Conservation (phyloP, 1,284 basidiomycete genomes). For the Serendipita sp. region DNA sequence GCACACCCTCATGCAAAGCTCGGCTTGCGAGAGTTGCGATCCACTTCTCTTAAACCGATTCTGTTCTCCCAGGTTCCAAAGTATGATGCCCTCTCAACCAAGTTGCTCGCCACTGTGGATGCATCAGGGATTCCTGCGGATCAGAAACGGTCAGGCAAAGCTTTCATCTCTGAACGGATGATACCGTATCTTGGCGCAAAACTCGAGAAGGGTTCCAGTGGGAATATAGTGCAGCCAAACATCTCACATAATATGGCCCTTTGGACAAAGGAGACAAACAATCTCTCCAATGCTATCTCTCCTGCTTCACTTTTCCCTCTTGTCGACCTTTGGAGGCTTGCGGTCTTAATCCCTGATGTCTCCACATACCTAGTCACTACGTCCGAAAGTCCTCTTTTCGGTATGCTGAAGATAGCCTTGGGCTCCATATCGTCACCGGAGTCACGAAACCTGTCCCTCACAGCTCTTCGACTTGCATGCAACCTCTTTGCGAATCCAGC, state of each 20-base stretch:
- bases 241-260: slow-evolving; percentile 14
- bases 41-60: slow-evolving; percentile 61
- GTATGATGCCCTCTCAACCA: slow-evolving; percentile 47
- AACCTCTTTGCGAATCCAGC: slow-evolving; percentile 50
- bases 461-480: slow-evolving; percentile 55
- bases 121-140: slow-evolving; percentile 22
- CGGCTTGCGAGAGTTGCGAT: slow-evolving; percentile 44
- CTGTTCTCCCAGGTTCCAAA: slow-evolving; percentile 58
- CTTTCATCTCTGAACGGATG: slow-evolving; percentile 33
- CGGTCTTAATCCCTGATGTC: slow-evolving; percentile 47
- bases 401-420: slow-evolving; percentile 32
- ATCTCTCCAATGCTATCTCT: slow-evolving; percentile 35
- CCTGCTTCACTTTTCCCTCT: slow-evolving; percentile 60
- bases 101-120: slow-evolving; percentile 52
- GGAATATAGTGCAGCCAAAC: slow-evolving; percentile 16
- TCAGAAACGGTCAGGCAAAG: slow-evolving; percentile 32
- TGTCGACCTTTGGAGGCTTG: slow-evolving; percentile 73
- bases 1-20: slow-evolving; percentile 63
- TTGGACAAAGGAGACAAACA: slow-evolving; percentile 36
- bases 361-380: slow-evolving; percentile 34
- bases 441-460: slow-evolving; percentile 47
- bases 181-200: slow-evolving; percentile 41
- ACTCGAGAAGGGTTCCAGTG: slow-evolving; percentile 16
- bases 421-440: slow-evolving; percentile 18
- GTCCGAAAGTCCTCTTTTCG: slow-evolving; percentile 25